Evolutionary conservation across 2,329 filamentous ascomycete genomes (phyloP), one percentile per base, ranked within the genome.

Genomic region (Hypoxylon sp.): DNA sequence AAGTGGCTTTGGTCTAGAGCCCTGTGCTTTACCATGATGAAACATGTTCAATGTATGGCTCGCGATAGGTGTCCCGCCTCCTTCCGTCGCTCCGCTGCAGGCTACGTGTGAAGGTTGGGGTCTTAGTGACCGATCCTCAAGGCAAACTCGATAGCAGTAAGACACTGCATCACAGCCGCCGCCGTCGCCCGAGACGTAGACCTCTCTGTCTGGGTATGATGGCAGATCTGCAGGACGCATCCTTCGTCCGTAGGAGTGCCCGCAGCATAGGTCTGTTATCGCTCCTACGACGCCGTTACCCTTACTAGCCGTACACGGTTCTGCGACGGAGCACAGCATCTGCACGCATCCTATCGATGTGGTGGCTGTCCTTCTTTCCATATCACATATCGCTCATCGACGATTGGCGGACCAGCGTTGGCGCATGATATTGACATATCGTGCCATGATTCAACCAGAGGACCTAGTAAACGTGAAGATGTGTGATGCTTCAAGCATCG

Each of bases 71-170:
- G 31, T 52, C 18, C 56, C 58, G 38, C 61, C 66, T n/a, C 63
- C 62, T 67, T 20, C 62, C 61, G 9, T 63, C 56, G 5, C 60
- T 63, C 6, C 63, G n/a, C 58, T 47, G 47, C 60, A 10, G 65
- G 63, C 17, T 65, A 65, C 24, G 65, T n/a, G n/a, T n/a, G n/a
- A n/a, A 67, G 47, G 38, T 58, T 38, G 41, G 50, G 27, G 17
- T n/a, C 5, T 46, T 27, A 42, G 48, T 26, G 20, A 52, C 41
- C 8, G 31, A 5, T 11, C 55, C 52, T 21, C 15, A 20, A 10
- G 20, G 7, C 41, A 29, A 20, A 38, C 42, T 43, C 17, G 21
- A 55, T 41, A 24, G 17, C 54, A 37, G 24, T 18, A 46, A 27
- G 17, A 27, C 4, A 1, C 38, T 21, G 41, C 23, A 5, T 27